A percentile compares a stretch with the other conserved stretches of the same genome.
phyloP scores from a whole-genome alignment of 2,329 filamentous ascomycete genomes.

The Exophiala xenobiotica region DNA sequence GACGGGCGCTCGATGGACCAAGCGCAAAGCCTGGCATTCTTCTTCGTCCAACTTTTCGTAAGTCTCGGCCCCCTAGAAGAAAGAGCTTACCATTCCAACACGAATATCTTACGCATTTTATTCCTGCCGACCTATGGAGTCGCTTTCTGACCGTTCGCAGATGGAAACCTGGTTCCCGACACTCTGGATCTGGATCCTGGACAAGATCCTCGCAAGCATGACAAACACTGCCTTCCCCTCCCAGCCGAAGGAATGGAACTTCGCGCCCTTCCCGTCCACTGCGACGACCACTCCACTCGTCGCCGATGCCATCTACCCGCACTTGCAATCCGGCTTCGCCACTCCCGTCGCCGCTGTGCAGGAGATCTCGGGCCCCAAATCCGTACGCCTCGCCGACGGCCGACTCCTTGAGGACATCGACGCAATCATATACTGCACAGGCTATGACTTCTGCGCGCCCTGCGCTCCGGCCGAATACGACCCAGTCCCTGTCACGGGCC shows the following conservation, averaged over 20 bases:
- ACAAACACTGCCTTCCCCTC: conserved; percentile 5
- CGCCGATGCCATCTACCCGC: conserved; percentile 31
- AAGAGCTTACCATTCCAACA: too few species aligned
- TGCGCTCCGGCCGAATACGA: conserved; percentile 32
- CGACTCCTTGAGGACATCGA: conserved; percentile 32
- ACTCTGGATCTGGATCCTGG: conserved; percentile 9
- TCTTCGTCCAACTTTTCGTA: conserved; percentile 16
- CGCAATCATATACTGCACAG: conserved; percentile 38
- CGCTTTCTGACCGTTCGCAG: too few species aligned
- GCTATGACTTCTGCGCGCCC: conserved; percentile 35
- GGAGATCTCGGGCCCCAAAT: conserved; percentile 10
- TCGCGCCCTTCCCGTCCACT: conserved; percentile 6
- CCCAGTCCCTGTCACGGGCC: conserved; percentile 20
- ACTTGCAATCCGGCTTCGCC: conserved; percentile 22
- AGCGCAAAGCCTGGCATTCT: conserved; percentile 2
- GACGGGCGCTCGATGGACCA: conserved; percentile 19
- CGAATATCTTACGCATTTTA: too few species aligned
- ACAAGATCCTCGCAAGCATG: conserved; percentile 3
- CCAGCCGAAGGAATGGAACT: conserved; percentile 8
- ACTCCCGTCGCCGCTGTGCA: conserved; percentile 7
- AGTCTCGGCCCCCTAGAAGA: too few species aligned
- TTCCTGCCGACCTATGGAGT: too few species aligned
- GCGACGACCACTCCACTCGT: conserved; percentile 6
- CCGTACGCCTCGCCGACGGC: conserved; percentile 8
- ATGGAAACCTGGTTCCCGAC: conserved; percentile 7